Percentiles rank a stretch among this genome's conserved stretches.
Conservation (phyloP, 2,329 filamentous ascomycete species). For the Sordariomycetes sp. region DNA sequence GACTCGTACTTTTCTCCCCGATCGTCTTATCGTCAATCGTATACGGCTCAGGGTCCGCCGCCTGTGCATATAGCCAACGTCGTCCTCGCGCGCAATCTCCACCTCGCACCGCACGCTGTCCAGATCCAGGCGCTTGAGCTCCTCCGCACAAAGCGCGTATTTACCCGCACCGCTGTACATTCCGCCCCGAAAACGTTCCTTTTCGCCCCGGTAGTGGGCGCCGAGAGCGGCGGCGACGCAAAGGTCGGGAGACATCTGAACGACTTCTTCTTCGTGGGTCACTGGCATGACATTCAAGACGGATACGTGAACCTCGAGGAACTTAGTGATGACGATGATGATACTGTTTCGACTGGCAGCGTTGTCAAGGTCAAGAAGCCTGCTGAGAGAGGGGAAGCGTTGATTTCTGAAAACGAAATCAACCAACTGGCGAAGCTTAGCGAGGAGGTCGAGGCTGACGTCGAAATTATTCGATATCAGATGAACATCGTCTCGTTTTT, state of each 20-base stretch:
- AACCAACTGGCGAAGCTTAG: slow-evolving; percentile 49
- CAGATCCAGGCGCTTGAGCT: slow-evolving; percentile 78
- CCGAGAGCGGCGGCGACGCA: slow-evolving; percentile 33
- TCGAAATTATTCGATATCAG: slow-evolving; percentile 75
- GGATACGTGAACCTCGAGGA: slow-evolving; percentile 71
- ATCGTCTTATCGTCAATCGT: slow-evolving; percentile 12
- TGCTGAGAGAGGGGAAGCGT: slow-evolving; percentile 13
- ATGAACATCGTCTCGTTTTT: slow-evolving; percentile 84
- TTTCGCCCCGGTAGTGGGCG: slow-evolving; percentile 63
- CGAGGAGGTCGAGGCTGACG: slow-evolving; percentile 51
- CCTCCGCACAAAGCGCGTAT: slow-evolving; percentile 69
- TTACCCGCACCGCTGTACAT: slow-evolving; percentile 65
- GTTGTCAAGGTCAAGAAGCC: slow-evolving; percentile 30
- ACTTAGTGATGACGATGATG: slow-evolving; percentile 17
- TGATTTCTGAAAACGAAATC: slow-evolving; percentile 44
- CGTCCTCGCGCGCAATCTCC: slow-evolving; percentile 72
- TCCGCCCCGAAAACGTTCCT: slow-evolving; percentile 70
- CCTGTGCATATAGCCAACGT: slow-evolving; percentile 60
- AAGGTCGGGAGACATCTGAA: slow-evolving; percentile 54
- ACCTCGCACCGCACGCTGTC: slow-evolving; percentile 62
- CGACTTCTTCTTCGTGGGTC: slow-evolving; percentile 80
- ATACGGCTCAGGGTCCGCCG: slow-evolving; percentile 13
- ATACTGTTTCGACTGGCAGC: slow-evolving; percentile 30
- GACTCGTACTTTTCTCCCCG: slow-evolving; percentile 20
- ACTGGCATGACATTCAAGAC: slow-evolving; percentile 67